Evolutionary conservation across 768 basidiomycete genomes (phyloP).

Genomic region (Neoboletus magnificus): DNA sequence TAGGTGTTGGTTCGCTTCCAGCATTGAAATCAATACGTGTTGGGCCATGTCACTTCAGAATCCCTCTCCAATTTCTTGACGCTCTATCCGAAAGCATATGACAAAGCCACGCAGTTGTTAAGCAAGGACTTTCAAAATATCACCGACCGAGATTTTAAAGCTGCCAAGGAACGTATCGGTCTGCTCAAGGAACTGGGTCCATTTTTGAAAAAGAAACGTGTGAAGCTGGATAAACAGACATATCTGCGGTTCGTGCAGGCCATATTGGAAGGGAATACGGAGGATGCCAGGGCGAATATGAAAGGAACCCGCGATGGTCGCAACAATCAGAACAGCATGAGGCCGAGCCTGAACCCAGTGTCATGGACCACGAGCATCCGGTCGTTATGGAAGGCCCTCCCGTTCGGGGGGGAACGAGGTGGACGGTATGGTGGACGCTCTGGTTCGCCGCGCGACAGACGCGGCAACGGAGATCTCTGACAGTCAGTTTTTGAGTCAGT

Average conservation of each 20-base stretch:
- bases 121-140: conserved; percentile 6
- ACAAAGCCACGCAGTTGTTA: background rate
- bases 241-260: background rate
- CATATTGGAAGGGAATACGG: background rate
- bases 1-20: background rate
- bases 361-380: background rate
- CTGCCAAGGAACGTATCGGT: conserved; percentile 15
- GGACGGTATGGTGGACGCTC: background rate
- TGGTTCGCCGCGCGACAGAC: background rate
- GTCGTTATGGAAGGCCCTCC: background rate
- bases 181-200: conserved; percentile 3
- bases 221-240: background rate
- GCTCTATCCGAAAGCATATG: conserved; percentile 14
- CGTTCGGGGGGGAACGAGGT: background rate
- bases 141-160: conserved; percentile 3
- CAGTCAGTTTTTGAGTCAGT: conserved; percentile 9
- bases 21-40: background rate
- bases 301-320: background rate
- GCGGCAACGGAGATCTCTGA: conserved; percentile 7
- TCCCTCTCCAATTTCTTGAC: conserved; percentile 1
- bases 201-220: background rate
- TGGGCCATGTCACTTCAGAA: conserved; percentile 3
- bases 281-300: conserved; percentile 1
- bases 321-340: no score
- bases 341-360: fast-evolving